Percentiles rank a stretch among this genome's conserved stretches.
Evolutionary conservation across 2,329 filamentous ascomycete genomes (phyloP).

Genomic region (Clarireedia paspali): DNA sequence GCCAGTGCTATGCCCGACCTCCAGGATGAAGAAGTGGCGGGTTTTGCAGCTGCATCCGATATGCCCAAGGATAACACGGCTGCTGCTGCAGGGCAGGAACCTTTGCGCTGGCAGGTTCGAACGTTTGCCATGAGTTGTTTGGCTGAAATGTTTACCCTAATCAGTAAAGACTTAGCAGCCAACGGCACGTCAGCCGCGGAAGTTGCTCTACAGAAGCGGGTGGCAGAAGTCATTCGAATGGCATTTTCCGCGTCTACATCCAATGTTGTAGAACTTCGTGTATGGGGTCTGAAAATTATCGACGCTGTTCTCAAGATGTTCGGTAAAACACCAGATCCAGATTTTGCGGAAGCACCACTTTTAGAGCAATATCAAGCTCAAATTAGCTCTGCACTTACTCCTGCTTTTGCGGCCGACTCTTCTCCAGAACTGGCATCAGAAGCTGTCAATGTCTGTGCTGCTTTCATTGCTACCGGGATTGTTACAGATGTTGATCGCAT

Average conservation of each 20-base stretch:
- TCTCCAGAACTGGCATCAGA: conserved; percentile 93
- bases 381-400: conserved; percentile 92
- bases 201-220: conserved; percentile 67
- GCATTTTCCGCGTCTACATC: conserved; percentile 96
- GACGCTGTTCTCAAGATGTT: conserved; percentile 93
- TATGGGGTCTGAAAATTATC: conserved; percentile 90
- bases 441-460: conserved; percentile 95
- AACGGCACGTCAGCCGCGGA: conserved; percentile 75
- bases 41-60: conserved; percentile 71
- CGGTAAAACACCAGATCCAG: conserved; percentile 88
- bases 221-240: conserved; percentile 92
- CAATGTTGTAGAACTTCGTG: conserved; percentile 78
- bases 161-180: conserved; percentile 69
- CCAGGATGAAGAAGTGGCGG: conserved; percentile 92
- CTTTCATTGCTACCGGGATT: conserved; percentile 93
- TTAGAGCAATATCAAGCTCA: conserved; percentile 98
- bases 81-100: conserved; percentile 63
- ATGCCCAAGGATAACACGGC: conserved; percentile 48
- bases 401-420: conserved; percentile 91
- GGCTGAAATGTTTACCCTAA: conserved; percentile 70
- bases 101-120: conserved; percentile 89
- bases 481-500: conserved; percentile 98
- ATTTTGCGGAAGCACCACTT: conserved; percentile 94
- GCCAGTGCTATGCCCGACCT: conserved; percentile 61
- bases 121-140: conserved; percentile 90